phyloP scores from a whole-genome alignment of 768 basidiomycete species.

The Leccinum arenicola region DNA sequence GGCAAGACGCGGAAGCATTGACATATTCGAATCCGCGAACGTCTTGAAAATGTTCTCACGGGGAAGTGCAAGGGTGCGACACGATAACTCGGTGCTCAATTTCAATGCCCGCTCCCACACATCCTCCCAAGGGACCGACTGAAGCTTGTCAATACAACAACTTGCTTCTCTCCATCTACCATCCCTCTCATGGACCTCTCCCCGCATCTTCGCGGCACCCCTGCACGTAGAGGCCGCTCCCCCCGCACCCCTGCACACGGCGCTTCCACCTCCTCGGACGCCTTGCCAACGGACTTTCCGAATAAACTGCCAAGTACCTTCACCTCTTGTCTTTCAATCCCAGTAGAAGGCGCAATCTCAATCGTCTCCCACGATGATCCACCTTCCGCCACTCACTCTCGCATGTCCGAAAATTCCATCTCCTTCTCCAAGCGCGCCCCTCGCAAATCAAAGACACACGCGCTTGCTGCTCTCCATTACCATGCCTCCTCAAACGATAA shows the following conservation, averaged over 20 bases:
- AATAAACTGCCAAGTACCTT: constrained; percentile 47
- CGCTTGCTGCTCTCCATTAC: constrained; percentile 72
- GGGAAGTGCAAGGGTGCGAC: constrained; percentile 31
- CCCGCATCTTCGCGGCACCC: constrained; percentile 54
- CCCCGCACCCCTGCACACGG: constrained; percentile 51
- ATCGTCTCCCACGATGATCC: constrained; percentile 50
- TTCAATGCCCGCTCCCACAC: constrained; percentile 41
- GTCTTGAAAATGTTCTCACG: constrained; percentile 27
- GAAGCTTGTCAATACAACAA: neutral
- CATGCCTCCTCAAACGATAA: constrained; percentile 55
- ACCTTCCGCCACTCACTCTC: constrained; percentile 32
- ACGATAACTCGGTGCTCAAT: constrained; percentile 40
- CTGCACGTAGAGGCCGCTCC: constrained; percentile 63
- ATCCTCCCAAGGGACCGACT: constrained; percentile 29
- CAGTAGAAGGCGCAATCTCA: constrained; percentile 70
- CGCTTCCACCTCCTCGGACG: constrained; percentile 39
- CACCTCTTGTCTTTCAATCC: constrained; percentile 71
- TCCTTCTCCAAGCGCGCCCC: constrained; percentile 66
- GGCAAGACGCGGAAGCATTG: constrained; percentile 35
- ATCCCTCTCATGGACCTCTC: constrained; percentile 33
- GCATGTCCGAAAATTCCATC: constrained; percentile 34
- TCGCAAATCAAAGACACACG: constrained; percentile 89
- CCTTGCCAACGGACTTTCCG: constrained; percentile 50
- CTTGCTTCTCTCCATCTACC: constrained; percentile 26
- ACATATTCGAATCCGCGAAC: constrained; percentile 33